These are phyloP conservation scores for Aureobasidium pullulans DNA, from an alignment of 2,329 filamentous ascomycete species.

Conservation along the genomic window DNA sequence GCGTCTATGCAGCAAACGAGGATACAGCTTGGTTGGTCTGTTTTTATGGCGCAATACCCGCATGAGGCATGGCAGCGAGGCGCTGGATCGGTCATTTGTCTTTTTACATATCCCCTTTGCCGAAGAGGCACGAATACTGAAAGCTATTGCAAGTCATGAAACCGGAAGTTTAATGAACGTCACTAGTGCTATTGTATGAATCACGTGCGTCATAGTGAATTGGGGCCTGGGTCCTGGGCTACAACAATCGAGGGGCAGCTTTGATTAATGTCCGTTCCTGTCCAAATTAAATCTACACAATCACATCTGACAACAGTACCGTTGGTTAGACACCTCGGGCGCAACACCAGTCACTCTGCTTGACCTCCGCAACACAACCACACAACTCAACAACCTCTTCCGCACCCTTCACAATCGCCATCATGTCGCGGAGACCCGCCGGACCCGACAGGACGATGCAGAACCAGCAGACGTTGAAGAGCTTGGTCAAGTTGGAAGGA, in stretches of 20 bases:
- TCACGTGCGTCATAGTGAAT: constrained; percentile 7
- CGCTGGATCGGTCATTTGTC: constrained; percentile 3
- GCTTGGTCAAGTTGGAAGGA: constrained; percentile 81
- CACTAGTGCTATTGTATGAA: not conserved
- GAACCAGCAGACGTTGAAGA: constrained; percentile 92
- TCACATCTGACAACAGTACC: not conserved
- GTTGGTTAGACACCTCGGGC: not conserved
- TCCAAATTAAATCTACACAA: not conserved
- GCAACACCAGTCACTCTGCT: not conserved
- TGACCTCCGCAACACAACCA: not conserved
- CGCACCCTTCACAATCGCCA: not conserved
- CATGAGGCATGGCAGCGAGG: constrained; percentile 12
- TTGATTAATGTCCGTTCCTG: not conserved
- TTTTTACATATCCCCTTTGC: not conserved
- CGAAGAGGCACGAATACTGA: not conserved
- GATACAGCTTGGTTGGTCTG: constrained; percentile 1
- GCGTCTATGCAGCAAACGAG: not conserved
- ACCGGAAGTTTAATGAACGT: not conserved
- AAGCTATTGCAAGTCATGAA: not conserved
- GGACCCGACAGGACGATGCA: constrained; percentile 82
- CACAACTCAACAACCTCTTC: not conserved
- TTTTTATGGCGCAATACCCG: constrained; percentile 11
- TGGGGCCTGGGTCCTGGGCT: not conserved
- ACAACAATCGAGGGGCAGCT: constrained; percentile 8
- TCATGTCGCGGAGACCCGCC: constrained; percentile 76